Base-by-base conservation (phyloP, 2,329 filamentous ascomycete species). In the Bimuria novae-zelandiae region DNA sequence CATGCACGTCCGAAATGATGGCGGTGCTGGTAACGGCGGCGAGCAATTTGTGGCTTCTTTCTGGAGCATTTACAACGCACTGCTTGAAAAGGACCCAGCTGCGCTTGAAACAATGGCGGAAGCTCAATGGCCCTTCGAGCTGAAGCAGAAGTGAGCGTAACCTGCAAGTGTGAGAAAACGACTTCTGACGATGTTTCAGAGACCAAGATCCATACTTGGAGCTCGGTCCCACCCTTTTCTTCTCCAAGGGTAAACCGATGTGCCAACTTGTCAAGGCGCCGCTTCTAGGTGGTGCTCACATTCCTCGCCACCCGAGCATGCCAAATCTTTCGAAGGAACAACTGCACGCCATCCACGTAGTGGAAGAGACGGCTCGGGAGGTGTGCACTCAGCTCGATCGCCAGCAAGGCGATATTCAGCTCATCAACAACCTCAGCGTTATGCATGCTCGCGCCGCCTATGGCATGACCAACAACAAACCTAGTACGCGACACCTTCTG, bases 221-320 rank as follows among this genome's bases (percentile, higher is more conserved):
- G 27, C 55, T 61, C 4, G 71, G 70, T 16, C 70, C 71, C 11
- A 66, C 65, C 1, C 63, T 74, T 8, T 68, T 73, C 57, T 70
- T 74, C 51, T 68, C 70, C 3, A 64, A 64, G 21, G 67, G 68
- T 43, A 72, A 60, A 49, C 71, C 71, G 17, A 72, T 74, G 6
- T 68, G 62, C 53, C 71, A 74, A 51, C 63, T 74, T 11, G 71
- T 74, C 42, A 72, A 73, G 47, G 71, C 71, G 11, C 71, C 71
- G 7, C 61, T 74, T 10, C 58, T 73, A n/a, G 71, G 71, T 16
- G 70, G 65, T 22, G 62, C 68, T 11, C 60, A 54, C 19, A 68
- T 74, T 49, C 66, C 63, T 6, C 68, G 71, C 16, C 60, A 65
- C 33, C 46, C 59, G 7, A 56, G 56, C 17, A 71, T 73, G 66